Conservation (phyloP, 768 basidiomycete species). For the Lactarius evosmus region DNA sequence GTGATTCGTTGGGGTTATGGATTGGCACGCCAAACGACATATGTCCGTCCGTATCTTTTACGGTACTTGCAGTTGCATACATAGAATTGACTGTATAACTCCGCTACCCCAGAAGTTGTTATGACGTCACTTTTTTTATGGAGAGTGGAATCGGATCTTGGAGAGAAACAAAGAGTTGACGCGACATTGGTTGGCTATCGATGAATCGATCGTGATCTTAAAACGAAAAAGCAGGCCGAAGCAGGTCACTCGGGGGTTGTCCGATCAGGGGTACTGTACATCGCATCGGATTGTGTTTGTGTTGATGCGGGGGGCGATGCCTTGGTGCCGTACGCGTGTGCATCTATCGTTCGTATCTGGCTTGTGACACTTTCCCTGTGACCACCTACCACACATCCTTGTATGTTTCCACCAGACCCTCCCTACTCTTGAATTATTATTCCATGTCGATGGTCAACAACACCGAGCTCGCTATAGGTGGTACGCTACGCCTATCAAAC, state of each 20-base stretch:
- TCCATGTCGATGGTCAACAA: slow-evolving; percentile 7
- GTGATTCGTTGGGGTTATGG: slow-evolving; percentile 6
- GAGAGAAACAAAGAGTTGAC: no score
- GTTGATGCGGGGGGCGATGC: background rate
- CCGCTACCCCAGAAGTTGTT: background rate
- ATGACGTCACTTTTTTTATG: slow-evolving; percentile 7
- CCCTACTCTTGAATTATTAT: slow-evolving; percentile 6
- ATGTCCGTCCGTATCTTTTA: background rate
- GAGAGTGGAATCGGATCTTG: background rate
- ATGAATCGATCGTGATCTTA: background rate
- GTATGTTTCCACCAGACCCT: background rate
- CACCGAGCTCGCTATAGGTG: slow-evolving; percentile 6
- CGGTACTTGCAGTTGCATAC: background rate
- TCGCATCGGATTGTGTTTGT: background rate
- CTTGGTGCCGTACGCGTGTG: background rate
- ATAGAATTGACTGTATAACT: background rate
- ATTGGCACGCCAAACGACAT: background rate
- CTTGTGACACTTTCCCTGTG: background rate
- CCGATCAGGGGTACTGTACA: background rate
- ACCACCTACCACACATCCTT: background rate
- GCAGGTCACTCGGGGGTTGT: background rate
- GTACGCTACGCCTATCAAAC: background rate
- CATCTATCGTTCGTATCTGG: background rate
- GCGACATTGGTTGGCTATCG: background rate
- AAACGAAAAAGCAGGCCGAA: no score